Conservation (phyloP, 23 red algal genomes). For the Chondrus crispus region DNA sequence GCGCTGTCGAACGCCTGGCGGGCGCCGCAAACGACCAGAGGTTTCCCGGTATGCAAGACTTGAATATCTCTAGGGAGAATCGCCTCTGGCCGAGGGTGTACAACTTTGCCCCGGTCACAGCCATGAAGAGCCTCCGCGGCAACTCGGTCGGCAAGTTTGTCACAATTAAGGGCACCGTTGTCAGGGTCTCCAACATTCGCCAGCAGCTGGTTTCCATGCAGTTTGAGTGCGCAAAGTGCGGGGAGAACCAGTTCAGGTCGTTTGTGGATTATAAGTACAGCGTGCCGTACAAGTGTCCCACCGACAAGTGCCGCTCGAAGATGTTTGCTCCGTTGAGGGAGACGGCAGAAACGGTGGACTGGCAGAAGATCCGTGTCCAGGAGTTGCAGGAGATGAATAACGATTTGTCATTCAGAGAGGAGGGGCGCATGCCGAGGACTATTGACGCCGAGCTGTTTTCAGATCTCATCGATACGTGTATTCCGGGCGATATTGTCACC, state of each 20-base stretch:
- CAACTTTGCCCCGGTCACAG: slow-evolving; percentile 57
- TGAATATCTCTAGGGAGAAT: slow-evolving; percentile 13
- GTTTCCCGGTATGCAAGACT: neutral
- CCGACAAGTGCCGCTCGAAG: slow-evolving; percentile 62
- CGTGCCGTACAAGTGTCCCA: slow-evolving; percentile 55
- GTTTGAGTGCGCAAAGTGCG: slow-evolving; percentile 82
- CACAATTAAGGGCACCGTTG: slow-evolving; percentile 76
- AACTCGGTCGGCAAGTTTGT: slow-evolving; percentile 77
- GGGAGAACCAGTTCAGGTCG: slow-evolving; percentile 26
- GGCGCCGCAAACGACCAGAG: neutral
- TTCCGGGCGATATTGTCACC: slow-evolving; percentile 89
- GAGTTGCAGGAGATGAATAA: slow-evolving; percentile 61
- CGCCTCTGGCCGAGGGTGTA: slow-evolving; percentile 68
- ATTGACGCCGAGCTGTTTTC: slow-evolving; percentile 84
- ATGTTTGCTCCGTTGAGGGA: slow-evolving; percentile 66
- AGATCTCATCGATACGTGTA: slow-evolving; percentile 84
- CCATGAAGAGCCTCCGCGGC: slow-evolving; percentile 55
- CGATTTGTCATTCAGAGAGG: slow-evolving; percentile 32
- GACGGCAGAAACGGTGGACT: slow-evolving; percentile 83
- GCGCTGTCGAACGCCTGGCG: slow-evolving; percentile 52
- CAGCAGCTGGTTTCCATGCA: slow-evolving; percentile 83
- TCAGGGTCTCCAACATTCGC: slow-evolving; percentile 75
- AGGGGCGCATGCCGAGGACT: slow-evolving; percentile 91
- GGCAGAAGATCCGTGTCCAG: slow-evolving; percentile 93
- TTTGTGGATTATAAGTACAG: slow-evolving; percentile 83